These are phyloP conservation scores for Oldenlandia corymbosa DNA, from an alignment of 257 asterid species.

Conservation along the genomic window DNA sequence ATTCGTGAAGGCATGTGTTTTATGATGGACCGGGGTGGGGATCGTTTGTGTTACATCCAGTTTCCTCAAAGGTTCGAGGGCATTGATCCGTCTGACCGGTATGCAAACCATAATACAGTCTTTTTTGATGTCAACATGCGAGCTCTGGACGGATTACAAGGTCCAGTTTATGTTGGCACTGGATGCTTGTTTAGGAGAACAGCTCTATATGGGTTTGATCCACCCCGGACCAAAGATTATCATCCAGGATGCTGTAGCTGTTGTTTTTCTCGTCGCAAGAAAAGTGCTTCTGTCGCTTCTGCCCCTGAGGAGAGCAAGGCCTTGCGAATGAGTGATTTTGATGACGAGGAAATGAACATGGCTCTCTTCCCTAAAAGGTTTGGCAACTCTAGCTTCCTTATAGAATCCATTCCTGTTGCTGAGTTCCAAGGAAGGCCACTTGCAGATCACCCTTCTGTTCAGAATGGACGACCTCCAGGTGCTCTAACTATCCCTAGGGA, in stretches of 20 bases:
- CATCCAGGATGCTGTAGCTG: conserved; percentile 64
- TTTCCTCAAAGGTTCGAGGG: conserved; percentile 87
- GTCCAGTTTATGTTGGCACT: conserved; percentile 84
- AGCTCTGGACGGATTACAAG: conserved; percentile 80
- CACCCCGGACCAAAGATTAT: conserved; percentile 64
- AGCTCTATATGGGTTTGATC: conserved; percentile 84
- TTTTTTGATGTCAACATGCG: conserved; percentile 91
- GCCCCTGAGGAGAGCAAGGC: conserved; percentile 59
- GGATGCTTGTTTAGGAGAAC: conserved; percentile 81
- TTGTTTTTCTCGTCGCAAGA: conserved; percentile 46
- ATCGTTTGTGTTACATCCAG: conserved; percentile 70
- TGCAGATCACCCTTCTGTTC: conserved; percentile 78
- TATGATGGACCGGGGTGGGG: conserved; percentile 91
- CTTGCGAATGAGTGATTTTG: conserved; percentile 66
- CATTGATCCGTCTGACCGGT: conserved; percentile 82
- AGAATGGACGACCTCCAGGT: conserved; percentile 78
- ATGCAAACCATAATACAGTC: conserved; percentile 80
- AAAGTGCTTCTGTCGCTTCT: conserved; percentile 36
- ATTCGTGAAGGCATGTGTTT: conserved; percentile 80
- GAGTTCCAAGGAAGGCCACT: conserved; percentile 86
- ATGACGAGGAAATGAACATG: conserved; percentile 63
- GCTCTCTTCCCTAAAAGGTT: conserved; percentile 66
- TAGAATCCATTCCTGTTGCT: conserved; percentile 75
- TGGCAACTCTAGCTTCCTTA: conserved; percentile 65
- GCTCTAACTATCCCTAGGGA: conserved; percentile 68